A percentile compares a stretch with the other conserved stretches of the same genome.
These are phyloP conservation scores for Aspergillus asperescens DNA, from an alignment of 495 filamentous ascomycete genomes.

Conservation along the genomic window DNA sequence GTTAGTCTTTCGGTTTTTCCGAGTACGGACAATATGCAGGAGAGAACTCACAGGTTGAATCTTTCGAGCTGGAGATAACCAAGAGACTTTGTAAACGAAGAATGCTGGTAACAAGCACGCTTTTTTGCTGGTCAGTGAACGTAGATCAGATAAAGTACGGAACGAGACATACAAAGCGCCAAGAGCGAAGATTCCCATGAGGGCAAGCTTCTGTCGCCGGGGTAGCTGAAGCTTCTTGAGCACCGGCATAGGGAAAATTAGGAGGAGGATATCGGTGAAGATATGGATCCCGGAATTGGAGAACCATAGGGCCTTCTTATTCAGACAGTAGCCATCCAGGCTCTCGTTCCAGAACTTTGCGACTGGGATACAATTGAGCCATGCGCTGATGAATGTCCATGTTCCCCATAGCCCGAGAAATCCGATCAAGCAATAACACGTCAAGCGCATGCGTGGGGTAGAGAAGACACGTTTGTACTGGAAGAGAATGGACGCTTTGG, in stretches of 20 bases:
- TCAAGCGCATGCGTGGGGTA: slow-evolving; percentile 31
- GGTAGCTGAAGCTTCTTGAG: slow-evolving; percentile 42
- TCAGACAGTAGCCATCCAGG: slow-evolving; percentile 29
- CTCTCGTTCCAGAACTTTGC: slow-evolving; percentile 31
- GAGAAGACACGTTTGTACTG: slow-evolving; percentile 39
- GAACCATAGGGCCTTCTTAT: slow-evolving; percentile 35
- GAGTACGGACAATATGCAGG: neutral
- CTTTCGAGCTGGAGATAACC: slow-evolving; percentile 35
- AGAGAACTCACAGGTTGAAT: slow-evolving; percentile 40
- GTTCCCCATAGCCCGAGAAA: slow-evolving; percentile 36
- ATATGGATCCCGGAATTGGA: slow-evolving; percentile 40
- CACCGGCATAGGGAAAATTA: slow-evolving; percentile 46
- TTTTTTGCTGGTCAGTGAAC: slow-evolving; percentile 19
- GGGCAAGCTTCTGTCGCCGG: slow-evolving; percentile 36
- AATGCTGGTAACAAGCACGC: slow-evolving; percentile 51
- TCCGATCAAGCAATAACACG: slow-evolving; percentile 30
- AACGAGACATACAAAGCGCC: slow-evolving; percentile 40
- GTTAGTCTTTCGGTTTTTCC: neutral
- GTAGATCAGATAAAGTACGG: slow-evolving; percentile 12
- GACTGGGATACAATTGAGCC: slow-evolving; percentile 35
- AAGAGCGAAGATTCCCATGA: slow-evolving; percentile 45
- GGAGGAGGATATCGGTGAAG: slow-evolving; percentile 44
- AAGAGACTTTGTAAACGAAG: slow-evolving; percentile 49
- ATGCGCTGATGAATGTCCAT: slow-evolving; percentile 33
- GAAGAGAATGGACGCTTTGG: slow-evolving; percentile 37